phyloP scores from a whole-genome alignment of 2,329 filamentous ascomycete genomes.

The Monilinia polystroma region DNA sequence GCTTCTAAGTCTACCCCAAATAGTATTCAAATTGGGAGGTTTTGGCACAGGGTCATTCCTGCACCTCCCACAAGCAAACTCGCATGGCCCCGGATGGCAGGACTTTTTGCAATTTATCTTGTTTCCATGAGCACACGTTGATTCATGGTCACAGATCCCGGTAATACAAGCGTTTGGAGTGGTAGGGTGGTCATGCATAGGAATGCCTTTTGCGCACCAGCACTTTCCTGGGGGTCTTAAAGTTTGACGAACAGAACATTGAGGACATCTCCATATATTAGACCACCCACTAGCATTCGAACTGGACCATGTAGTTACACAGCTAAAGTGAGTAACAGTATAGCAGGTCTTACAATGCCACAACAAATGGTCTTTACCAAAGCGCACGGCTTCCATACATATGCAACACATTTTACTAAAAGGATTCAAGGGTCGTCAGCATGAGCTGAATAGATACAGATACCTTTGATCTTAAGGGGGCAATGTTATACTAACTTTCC shows the following conservation, averaged over 20 bases:
- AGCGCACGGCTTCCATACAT: constrained; percentile 1
- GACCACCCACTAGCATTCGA: neutral
- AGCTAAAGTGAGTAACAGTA: constrained; percentile 26
- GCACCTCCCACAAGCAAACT: constrained; percentile 21
- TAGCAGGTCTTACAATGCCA: constrained; percentile 29
- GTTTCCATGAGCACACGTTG: constrained; percentile 24
- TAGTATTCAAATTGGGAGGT: neutral
- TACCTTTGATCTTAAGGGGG: neutral
- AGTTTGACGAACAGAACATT: neutral
- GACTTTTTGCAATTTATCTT: constrained; percentile 15
- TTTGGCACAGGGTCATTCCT: neutral
- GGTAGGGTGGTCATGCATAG: neutral
- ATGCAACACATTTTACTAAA: constrained; percentile 1
- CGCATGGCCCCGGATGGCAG: constrained; percentile 33
- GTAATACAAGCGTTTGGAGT: constrained; percentile 23
- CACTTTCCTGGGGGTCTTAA: constrained; percentile 12
- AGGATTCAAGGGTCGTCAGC: neutral
- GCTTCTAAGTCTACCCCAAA: constrained; percentile 22
- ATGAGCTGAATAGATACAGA: neutral
- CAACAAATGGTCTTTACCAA: constrained; percentile 13
- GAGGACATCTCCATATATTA: constrained; percentile 24
- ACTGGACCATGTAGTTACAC: constrained; percentile 14
- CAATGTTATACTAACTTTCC: constrained; percentile 19
- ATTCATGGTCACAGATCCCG: constrained; percentile 19
- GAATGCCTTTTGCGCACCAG: constrained; percentile 24